Evolutionary conservation across 169 alveolate species (phyloP).

Genomic region (Ichthyophthirius multifiliis): DNA sequence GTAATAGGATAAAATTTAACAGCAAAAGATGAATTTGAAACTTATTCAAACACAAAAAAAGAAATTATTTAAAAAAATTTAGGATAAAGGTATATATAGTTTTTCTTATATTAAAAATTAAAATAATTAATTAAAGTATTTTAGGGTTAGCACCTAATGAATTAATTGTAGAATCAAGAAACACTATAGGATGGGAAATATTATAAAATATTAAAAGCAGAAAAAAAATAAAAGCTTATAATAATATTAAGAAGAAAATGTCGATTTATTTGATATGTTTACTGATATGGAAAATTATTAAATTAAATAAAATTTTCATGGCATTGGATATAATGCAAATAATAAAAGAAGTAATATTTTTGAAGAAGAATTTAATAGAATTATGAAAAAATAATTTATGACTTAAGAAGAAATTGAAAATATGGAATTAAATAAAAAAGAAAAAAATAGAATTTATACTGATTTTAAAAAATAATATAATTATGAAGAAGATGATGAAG

Average conservation of each 20-base stretch:
- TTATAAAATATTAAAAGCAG: not conserved
- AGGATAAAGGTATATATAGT: not conserved
- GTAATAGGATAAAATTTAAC: not conserved
- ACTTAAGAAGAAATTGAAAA: constrained; percentile 5
- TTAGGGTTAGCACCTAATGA: not conserved
- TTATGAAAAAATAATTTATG: not conserved
- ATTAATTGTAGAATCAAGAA: not conserved
- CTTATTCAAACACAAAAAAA: not conserved
- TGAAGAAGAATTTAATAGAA: not conserved
- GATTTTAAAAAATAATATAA: not conserved
- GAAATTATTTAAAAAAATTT: not conserved
- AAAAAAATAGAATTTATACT: not conserved
- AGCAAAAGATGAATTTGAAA: not conserved
- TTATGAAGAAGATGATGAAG: constrained; percentile 3
- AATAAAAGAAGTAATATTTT: not conserved
- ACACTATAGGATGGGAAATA: constrained; percentile 5
- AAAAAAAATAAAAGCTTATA: not conserved
- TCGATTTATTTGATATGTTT: not conserved
- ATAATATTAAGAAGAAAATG: not conserved
- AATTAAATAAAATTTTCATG: not conserved
- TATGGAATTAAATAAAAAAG: not conserved
- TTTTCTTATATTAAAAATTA: not conserved
- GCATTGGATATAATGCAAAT: not conserved
- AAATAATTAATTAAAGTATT: not conserved
- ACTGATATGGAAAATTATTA: not conserved